Evolutionary conservation across 345 rosid genomes (phyloP), one percentile per base, ranked within the genome.

Genomic region (Euphorbia peplus): DNA sequence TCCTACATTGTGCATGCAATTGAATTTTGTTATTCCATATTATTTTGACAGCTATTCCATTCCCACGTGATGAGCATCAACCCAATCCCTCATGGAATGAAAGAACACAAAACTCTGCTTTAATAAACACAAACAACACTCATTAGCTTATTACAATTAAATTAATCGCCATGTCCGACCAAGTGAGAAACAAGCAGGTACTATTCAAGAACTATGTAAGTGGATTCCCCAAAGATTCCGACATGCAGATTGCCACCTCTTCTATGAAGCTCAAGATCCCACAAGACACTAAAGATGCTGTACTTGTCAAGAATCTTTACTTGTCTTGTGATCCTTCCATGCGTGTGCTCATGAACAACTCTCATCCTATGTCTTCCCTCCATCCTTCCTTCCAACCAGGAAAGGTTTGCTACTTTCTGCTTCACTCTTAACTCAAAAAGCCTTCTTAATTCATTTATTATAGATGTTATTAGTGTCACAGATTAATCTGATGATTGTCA

Each of bases 281-380:
- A 13, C 41, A 64, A 18, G 35, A 15, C 26, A 41, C 61, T 35
- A 53, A 26, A 47, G 61, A 54, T 42, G 73, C 60, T 3, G 50
- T 70, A n/a, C 15, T 70, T 30, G 68, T 70, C 15, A 70, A 63
- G 74, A 70, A 63, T 63, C 68, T 70, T 14, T 41, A 70, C 32
- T 19, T 70, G 39, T 63, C 68, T 12, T 63, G 74, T 42, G 74
- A 70, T 55, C 74, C 74, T 53, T 70, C 37, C n/a, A 51, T 63
- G 74, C 62, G 61, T 32, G 18, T 16, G n/a, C 39, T 67, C 51
- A 61, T 70, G 73, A 12, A 30, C n/a, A n/a, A n/a, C 15, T 35
- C 48, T 59, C 67, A 0, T 26, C 19, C 35, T n/a, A 8, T 14
- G n/a, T 60, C 50, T 32, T 28, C 47, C 19, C 21, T 5, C 9